These are phyloP conservation scores for Verbena officinalis DNA, from an alignment of 257 asterid species.

Conservation along the genomic window DNA sequence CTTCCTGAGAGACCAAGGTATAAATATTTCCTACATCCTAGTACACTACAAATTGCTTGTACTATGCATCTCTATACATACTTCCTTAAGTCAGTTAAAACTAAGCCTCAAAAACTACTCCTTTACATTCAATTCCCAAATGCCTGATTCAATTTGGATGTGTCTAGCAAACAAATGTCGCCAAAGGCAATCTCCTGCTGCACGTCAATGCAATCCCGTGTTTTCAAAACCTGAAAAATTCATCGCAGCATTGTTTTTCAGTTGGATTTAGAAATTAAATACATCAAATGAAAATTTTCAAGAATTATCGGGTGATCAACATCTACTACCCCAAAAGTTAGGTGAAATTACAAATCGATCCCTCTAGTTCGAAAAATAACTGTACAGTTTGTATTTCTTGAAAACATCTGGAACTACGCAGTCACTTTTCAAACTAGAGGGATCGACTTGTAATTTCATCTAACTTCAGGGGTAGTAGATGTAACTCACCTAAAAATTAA, in stretches of 20 bases:
- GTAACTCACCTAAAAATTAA: no score
- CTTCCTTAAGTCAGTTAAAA: background rate
- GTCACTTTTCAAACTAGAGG: no score
- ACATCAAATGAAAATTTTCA: background rate
- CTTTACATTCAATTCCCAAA: conserved; percentile 4
- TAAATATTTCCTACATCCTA: background rate
- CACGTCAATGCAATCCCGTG: conserved; percentile 57
- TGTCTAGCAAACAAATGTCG: conserved; percentile 52
- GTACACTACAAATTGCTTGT: background rate
- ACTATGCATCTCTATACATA: background rate
- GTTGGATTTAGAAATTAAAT: no score
- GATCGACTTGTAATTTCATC: no score
- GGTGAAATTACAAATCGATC: no score
- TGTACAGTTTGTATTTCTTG: no score
- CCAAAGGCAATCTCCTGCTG: conserved; percentile 59
- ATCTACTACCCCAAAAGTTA: no score
- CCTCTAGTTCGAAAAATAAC: no score
- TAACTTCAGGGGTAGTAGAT: no score
- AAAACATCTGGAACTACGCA: no score
- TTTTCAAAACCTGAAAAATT: conserved; percentile 63
- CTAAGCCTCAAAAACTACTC: background rate
- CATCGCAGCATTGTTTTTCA: background rate
- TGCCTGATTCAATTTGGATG: conserved; percentile 42
- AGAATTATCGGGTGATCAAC: no score
- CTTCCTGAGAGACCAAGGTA: background rate